Conservation (phyloP, 192 early-diverging fungal genomes). For the Mortierella hygrophila region DNA sequence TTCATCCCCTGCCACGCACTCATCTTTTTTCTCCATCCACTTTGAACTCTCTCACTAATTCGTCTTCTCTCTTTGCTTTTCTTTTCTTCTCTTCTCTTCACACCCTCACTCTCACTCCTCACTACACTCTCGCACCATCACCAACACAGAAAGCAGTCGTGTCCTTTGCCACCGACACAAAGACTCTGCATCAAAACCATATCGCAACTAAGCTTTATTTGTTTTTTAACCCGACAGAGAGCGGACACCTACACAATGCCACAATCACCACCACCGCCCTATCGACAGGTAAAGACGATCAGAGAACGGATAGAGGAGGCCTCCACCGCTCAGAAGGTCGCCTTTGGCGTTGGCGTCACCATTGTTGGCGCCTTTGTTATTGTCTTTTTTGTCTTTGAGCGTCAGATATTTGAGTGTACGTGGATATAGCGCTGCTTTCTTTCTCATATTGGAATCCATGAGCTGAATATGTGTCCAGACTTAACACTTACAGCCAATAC, state of each 20-base stretch:
- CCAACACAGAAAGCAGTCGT: background rate
- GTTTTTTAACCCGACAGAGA: background rate
- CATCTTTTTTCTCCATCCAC: background rate
- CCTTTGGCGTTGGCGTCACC: background rate
- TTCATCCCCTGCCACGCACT: background rate
- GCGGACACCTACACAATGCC: background rate
- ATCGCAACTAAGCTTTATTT: background rate
- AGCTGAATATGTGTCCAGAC: background rate
- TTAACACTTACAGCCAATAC: background rate
- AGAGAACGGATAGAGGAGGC: background rate
- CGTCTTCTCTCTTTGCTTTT: background rate
- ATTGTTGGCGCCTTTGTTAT: constrained; percentile 28
- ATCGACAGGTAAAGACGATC: background rate
- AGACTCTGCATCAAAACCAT: background rate
- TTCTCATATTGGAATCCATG: background rate
- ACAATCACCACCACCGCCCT: background rate
- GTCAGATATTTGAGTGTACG: constrained; percentile 44
- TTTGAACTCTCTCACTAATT: background rate
- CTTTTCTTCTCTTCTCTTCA: background rate
- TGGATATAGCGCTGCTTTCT: background rate
- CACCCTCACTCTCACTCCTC: background rate
- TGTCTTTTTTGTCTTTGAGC: constrained; percentile 33
- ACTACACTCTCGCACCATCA: background rate
- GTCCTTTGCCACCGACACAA: background rate
- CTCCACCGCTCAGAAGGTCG: constrained; percentile 3